phyloP scores from a whole-genome alignment of 495 filamentous ascomycete genomes.

The Xylaria sp. region DNA sequence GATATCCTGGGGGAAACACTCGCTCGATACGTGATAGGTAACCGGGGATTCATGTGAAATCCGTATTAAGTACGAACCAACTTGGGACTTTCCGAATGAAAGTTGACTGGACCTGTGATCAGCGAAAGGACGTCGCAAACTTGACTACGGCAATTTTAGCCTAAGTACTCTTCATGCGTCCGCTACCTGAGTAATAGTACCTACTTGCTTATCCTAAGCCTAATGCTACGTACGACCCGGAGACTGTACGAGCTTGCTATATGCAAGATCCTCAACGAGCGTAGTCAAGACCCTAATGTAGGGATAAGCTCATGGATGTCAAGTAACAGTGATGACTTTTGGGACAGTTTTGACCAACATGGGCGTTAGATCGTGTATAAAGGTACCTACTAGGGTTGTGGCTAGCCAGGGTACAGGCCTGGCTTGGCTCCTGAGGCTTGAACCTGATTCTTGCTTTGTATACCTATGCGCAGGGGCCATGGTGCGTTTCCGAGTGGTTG shows the following conservation, averaged over 20 bases:
- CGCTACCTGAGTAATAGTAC: background rate
- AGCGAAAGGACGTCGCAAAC: background rate
- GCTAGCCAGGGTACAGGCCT: background rate
- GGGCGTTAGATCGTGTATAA: background rate
- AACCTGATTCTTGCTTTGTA: background rate
- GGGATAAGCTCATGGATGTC: background rate
- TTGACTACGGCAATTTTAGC: background rate
- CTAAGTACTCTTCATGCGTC: background rate
- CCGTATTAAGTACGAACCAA: background rate
- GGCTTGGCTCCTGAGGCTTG: background rate
- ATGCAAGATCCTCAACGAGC: too few relatives aligned
- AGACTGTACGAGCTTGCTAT: background rate
- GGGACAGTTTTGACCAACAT: background rate
- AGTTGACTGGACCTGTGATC: background rate
- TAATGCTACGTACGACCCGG: background rate
- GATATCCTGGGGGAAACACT: constrained; percentile 6
- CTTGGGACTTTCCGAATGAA: background rate
- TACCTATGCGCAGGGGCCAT: constrained; percentile 16
- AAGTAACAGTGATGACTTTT: background rate
- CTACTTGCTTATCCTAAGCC: background rate
- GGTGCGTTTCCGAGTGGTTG: constrained; percentile 24
- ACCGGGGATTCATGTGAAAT: background rate
- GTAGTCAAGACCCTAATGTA: too few relatives aligned
- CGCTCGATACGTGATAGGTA: background rate
- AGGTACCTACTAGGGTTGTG: background rate